phyloP scores from a whole-genome alignment of 1,139 yeast genomes.

The Sugiyamaella neomexicana region DNA sequence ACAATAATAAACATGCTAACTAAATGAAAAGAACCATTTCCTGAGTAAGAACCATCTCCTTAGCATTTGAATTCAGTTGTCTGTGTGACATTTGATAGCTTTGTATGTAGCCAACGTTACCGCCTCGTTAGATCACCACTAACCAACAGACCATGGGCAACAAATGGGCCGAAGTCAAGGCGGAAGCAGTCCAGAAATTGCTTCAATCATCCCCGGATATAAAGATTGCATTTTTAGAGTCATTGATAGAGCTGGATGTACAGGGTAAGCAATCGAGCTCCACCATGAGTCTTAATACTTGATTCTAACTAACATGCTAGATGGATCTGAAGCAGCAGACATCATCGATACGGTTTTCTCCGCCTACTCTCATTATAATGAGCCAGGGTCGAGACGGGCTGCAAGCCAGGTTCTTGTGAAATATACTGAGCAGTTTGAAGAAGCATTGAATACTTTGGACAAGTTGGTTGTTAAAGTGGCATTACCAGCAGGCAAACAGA shows the following conservation, averaged over 20 bases:
- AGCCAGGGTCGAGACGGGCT: slow-evolving; percentile 48
- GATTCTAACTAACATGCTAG: slow-evolving; percentile 3
- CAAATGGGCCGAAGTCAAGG: slow-evolving; percentile 9
- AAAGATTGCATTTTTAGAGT: slow-evolving; percentile 6
- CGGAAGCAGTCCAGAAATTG: slow-evolving; percentile 3
- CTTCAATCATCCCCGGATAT: slow-evolving; percentile 3
- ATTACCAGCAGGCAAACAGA: slow-evolving; percentile 27
- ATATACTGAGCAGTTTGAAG: slow-evolving; percentile 41
- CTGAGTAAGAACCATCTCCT: too few species aligned
- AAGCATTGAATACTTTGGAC: slow-evolving; percentile 35
- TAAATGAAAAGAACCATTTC: too few species aligned
- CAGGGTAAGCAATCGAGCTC: slow-evolving; percentile 1
- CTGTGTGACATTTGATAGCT: too few species aligned
- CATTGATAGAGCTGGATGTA: background rate
- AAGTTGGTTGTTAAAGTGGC: background rate
- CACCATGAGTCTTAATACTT: background rate
- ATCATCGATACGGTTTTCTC: slow-evolving; percentile 42
- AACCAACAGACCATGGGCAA: slow-evolving; percentile 8
- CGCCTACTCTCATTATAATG: slow-evolving; percentile 55
- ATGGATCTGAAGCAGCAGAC: slow-evolving; percentile 11
- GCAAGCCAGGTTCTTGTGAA: slow-evolving; percentile 44
- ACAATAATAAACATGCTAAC: too few species aligned
- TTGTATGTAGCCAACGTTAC: background rate
- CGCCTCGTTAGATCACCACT: too few species aligned
- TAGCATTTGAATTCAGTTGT: too few species aligned